A percentile compares a stretch with the other conserved stretches of the same genome.
Conservation (phyloP, 2,329 filamentous ascomycete genomes). For the Moelleriella libera region DNA sequence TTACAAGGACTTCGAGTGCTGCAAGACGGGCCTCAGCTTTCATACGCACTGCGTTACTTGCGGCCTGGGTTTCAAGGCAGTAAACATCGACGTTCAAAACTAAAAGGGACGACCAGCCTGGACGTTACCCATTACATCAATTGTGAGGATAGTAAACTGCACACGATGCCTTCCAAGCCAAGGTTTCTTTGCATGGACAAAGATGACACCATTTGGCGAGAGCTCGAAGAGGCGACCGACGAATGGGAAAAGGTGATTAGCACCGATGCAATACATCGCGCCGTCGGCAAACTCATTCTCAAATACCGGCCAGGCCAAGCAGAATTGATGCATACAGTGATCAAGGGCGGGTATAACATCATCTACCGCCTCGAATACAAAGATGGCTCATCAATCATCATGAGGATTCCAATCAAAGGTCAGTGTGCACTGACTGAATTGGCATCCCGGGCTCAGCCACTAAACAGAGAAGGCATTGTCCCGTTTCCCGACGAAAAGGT, state of each 20-base stretch:
- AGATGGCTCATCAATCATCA: background rate
- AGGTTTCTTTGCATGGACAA: constrained; percentile 7
- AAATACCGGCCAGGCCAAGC: constrained; percentile 8
- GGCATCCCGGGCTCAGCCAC: background rate
- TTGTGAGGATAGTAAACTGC: background rate
- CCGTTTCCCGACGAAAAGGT: background rate
- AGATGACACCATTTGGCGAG: constrained; percentile 11
- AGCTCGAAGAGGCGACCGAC: constrained; percentile 8
- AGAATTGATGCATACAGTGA: constrained; percentile 6
- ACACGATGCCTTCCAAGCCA: background rate
- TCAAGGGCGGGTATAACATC: constrained; percentile 1
- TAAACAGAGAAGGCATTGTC: too few species aligned
- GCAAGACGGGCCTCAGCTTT: too few species aligned
- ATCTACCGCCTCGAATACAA: constrained; percentile 2
- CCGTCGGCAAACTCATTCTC: constrained; percentile 7
- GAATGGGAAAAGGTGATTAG: constrained; percentile 7
- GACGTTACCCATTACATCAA: too few species aligned
- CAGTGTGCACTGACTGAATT: constrained; percentile 19
- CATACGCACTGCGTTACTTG: too few species aligned
- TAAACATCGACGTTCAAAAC: too few species aligned
- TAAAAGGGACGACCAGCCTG: too few species aligned
- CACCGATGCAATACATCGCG: constrained; percentile 4
- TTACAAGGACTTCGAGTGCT: too few species aligned
- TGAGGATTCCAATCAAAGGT: constrained; percentile 1
- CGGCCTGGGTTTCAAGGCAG: too few species aligned